A percentile compares a stretch with the other conserved stretches of the same genome.
phyloP scores from a whole-genome alignment of 2,329 filamentous ascomycete genomes.

The Pochonia chlamydosporia region DNA sequence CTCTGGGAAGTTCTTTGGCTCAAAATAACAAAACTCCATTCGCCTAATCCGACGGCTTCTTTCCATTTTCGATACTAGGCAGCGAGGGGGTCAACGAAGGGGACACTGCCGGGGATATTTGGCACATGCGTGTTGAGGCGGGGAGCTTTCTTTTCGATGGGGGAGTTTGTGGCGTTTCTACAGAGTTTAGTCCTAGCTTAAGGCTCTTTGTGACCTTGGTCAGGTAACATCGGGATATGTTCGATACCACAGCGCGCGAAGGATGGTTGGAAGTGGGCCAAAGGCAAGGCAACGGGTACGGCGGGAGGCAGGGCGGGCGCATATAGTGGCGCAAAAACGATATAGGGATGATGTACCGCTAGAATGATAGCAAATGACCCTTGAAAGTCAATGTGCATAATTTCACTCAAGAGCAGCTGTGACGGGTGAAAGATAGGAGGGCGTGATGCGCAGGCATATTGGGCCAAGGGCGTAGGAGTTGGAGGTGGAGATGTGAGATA shows the following conservation, averaged over 20 bases:
- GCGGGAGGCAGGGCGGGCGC: neutral
- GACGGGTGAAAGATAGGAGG: neutral
- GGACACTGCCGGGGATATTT: neutral
- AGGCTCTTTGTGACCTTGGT: neutral
- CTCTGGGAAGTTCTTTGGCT: neutral
- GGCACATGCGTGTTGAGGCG: neutral
- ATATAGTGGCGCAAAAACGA: slow-evolving; percentile 3
- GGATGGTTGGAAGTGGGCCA: neutral
- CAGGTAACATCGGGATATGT: neutral
- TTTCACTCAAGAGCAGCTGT: neutral
- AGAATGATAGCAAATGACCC: neutral
- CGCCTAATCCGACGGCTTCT: neutral
- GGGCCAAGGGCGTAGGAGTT: neutral
- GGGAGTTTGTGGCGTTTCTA: slow-evolving; percentile 2
- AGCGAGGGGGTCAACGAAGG: neutral
- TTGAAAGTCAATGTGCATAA: slow-evolving; percentile 1
- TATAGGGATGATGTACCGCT: neutral
- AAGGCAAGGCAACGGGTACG: neutral
- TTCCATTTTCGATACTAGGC: neutral
- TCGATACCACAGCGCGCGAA: neutral
- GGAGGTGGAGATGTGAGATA: neutral
- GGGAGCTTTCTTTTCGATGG: neutral
- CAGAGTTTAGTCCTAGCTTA: neutral
- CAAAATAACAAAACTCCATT: neutral
- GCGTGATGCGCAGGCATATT: neutral